Evolutionary conservation across 768 basidiomycete species (phyloP), one percentile per base, ranked within the genome.

Genomic region (Coprinopsis sp.): DNA sequence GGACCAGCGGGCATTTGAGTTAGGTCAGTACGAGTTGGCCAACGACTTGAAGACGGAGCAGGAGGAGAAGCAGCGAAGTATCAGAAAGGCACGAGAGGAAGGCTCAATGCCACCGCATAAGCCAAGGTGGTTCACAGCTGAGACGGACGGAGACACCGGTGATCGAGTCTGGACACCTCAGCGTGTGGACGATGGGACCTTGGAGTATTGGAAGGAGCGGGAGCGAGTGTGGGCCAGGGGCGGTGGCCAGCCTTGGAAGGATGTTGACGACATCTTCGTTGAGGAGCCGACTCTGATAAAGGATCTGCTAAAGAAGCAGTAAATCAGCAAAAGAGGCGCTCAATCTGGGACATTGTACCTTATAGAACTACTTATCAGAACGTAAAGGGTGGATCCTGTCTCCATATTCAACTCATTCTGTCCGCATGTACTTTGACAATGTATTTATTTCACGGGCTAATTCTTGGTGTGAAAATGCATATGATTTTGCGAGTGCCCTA

Each of bases 1-100:
- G 0, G 94, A 98, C 61, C 93, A 96, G 62, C 77, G 94, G 22
- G 92, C 94, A 21, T 97, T 98, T 62, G 94, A 98, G 71, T 60
- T 83, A 54, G 94, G 91, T 33, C 73, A 77, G 58, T 94, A 91
- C 56, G 91, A 88, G 56, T 73, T 78, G 37, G 91, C 87, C 49
- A 96, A 89, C 62, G 78, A 73, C 47, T 70, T 88, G 58, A 97
- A 91, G 71, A 69, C 73, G 31, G 68, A 68, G 56, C 89, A 91
- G 61, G 94, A 97, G 60, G 91, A 93, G 53, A 77, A 73, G 57
- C 93, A 97, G 67, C 71, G 87, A 3, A 68, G 65, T 36, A 90
- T 86, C 12, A 69, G 94, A 47, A 76, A 73, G 44, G 77, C 78
- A 27, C 66, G 94, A 43, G 93, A 96, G 63, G 78, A 79, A 42